Base-by-base conservation (phyloP, 1,284 basidiomycete species). In the Takashimella koratensis region DNA sequence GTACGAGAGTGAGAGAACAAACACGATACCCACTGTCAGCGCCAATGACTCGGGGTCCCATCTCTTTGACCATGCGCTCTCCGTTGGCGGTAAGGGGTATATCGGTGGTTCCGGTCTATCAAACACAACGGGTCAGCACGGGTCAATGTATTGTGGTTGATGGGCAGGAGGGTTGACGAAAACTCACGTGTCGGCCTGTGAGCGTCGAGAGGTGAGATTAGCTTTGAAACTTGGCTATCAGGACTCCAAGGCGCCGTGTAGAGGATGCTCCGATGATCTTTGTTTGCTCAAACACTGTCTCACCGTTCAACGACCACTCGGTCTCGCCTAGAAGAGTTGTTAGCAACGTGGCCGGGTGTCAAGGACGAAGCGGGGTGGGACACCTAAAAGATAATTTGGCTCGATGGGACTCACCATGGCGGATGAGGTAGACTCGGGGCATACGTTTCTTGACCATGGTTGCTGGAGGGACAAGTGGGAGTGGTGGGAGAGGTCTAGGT, bases 281-380 rank as follows among this genome's bases (percentile, higher is more conserved):
- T 19, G 20, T 21, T 25, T 22, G 25, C n/a, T 21, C 2, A 16
- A 46, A 20, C 27, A 41, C 40, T 8, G 11, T 57, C 68, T 52
- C 43, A 76, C 90, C 92, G 63, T 87, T 92, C 51, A 88, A 67
- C n/a, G 87, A 88, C 92, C 92, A 96, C 71, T 94, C 92, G 1
- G 92, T 96, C 78, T 95, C 88, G 43, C 91, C 89, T 89, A 65
- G 26, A 21, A 39, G 12, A 20, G 26, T 22, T 46, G 45, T 51
- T 51, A 55, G 45, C 58, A 30, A 11, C 23, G 36, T 5, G 10
- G 41, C 26, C 22, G 23, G 22, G 6, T 12, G 19, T 24, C 4
- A 19, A n/a, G n/a, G n/a, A n/a, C n/a, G n/a, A n/a, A n/a, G n/a
- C n/a, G n/a, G n/a, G n/a, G n/a, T n/a, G n/a, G n/a, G n/a, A n/a